Percentiles rank a stretch among this genome's conserved stretches.
Evolutionary conservation across 1,284 basidiomycete genomes (phyloP).

Genomic region (Anthracocystis walkeri): DNA sequence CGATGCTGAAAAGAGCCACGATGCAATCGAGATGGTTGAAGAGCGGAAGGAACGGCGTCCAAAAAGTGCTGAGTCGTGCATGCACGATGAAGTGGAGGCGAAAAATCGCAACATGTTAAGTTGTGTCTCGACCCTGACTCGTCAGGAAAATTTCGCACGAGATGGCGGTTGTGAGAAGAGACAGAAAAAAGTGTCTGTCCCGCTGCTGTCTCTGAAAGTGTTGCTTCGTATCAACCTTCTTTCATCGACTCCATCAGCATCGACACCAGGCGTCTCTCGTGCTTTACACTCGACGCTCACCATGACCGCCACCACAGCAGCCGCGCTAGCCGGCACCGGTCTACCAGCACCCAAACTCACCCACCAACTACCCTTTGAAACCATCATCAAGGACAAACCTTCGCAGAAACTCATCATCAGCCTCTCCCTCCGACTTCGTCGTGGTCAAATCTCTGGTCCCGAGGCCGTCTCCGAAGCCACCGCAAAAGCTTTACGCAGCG

Average conservation of each 20-base stretch:
- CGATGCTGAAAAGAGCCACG: background rate
- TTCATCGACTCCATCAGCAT: background rate
- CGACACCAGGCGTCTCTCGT: background rate
- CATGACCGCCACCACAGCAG: constrained; percentile 2
- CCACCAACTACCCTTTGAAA: constrained; percentile 39
- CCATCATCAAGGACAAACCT: constrained; percentile 48
- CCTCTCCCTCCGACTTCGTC: constrained; percentile 52
- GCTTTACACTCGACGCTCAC: background rate
- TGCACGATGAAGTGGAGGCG: constrained; percentile 35
- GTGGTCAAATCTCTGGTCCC: constrained; percentile 51
- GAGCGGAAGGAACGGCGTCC: background rate
- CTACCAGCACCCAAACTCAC: constrained; percentile 16
- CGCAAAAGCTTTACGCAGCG: constrained; percentile 84
- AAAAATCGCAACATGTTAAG: constrained; percentile 2
- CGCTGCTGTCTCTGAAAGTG: background rate
- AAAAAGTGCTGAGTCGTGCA: constrained; percentile 33
- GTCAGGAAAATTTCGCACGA: constrained; percentile 18
- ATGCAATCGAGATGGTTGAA: background rate
- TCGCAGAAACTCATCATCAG: constrained; percentile 52
- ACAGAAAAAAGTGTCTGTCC: constrained; percentile 14
- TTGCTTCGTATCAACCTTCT: constrained; percentile 7
- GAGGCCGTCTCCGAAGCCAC: constrained; percentile 83
- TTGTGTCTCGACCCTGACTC: background rate
- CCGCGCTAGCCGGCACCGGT: background rate
- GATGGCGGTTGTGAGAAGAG: constrained; percentile 1